Base-by-base conservation (phyloP, 2,329 filamentous ascomycete species). In the Verticillium klebahnii region DNA sequence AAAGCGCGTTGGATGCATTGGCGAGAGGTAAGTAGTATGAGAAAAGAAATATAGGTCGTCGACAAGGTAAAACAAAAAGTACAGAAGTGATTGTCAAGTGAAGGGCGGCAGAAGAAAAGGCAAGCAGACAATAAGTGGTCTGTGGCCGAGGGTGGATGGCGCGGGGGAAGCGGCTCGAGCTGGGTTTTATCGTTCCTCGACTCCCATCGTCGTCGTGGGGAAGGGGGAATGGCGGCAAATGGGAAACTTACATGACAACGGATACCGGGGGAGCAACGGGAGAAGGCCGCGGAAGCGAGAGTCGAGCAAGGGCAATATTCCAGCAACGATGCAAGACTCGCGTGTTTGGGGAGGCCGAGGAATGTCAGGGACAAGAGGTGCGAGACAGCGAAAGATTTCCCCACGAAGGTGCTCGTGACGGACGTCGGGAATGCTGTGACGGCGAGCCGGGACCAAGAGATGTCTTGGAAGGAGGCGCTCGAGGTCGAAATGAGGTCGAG, bases 281-380 rank as follows among this genome's bases (percentile, higher is more conserved):
- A 59, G 63, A 25, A 37, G 60, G 25, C 25, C 25, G 25, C 52
- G 31, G 56, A 12, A 58, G 58, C 62, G 56, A 58, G 61, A 61
- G 63, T 64, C 61, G 50, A 59, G 63, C 64, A 65, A 59, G 58
- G 64, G 64, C 64, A 66, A 65, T 66, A 54, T 66, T 66, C 64
- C 64, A 66, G 64, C 64, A 65, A 65, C 64, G 56, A 56, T 25
- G 61, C 60, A 58, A 59, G 57, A 58, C 57, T 66, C 61, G 59
- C 58, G 61, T 63, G 58, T 32, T 45, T 31, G 40, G 45, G n/a
- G 40, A 19, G 36, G 34, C 58, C 45, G 25, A 52, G 58, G 58
- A 59, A 59, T 59, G 58, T 60, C 54, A 56, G 54, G 54, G 31
- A 56, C 54, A 12, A 56, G 50, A 31, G 25, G 54, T 25, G 54